phyloP scores from a whole-genome alignment of 257 asterid genomes.

The Solanum lignicaule region DNA sequence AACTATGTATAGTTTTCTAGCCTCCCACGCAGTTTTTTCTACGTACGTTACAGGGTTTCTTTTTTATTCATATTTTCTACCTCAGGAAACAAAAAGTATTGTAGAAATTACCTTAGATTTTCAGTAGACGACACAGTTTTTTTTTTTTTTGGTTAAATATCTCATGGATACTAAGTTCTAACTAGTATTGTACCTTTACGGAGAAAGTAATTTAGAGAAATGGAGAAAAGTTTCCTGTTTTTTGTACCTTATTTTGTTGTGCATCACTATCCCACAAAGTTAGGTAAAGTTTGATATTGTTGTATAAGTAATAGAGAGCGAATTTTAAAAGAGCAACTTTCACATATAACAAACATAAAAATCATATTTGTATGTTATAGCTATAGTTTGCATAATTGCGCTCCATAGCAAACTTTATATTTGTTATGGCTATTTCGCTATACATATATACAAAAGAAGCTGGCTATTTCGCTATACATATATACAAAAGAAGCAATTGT shows the following conservation, averaged over 20 bases:
- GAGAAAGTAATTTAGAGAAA: background rate
- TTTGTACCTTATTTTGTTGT: background rate
- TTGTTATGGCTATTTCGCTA: no score
- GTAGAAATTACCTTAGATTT: background rate
- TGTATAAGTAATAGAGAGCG: no score
- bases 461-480: no score
- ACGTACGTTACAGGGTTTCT: background rate
- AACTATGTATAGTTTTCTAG: background rate
- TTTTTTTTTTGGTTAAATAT: background rate
- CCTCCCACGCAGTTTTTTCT: background rate
- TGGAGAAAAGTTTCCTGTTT: background rate
- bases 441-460: no score
- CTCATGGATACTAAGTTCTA: background rate
- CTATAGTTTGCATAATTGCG: no score
- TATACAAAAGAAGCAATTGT: no score
- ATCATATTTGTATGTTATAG: no score
- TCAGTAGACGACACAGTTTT: background rate
- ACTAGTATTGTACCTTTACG: background rate
- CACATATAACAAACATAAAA: no score
- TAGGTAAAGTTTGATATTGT: background rate
- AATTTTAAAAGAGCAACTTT: no score
- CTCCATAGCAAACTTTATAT: no score
- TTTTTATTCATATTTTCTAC: background rate
- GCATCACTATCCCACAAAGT: background rate
- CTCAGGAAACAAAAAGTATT: background rate